Evolutionary conservation across 345 rosid genomes (phyloP).

Genomic region (Camelina hispida): DNA sequence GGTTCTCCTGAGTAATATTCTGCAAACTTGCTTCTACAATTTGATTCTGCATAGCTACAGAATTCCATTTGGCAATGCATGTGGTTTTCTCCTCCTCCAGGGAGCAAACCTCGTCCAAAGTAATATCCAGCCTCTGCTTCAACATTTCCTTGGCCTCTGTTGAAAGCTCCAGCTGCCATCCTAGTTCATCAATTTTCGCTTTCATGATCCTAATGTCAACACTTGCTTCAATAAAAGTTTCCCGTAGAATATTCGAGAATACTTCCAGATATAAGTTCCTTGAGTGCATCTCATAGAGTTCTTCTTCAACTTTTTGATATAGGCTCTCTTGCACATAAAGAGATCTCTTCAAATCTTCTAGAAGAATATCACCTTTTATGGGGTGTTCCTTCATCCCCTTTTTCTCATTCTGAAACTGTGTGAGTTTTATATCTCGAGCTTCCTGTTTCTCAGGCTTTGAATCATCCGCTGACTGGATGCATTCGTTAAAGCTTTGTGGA

Average conservation of each 20-base stretch:
- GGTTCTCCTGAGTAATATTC: slow-evolving; percentile 59
- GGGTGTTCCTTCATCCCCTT: slow-evolving; percentile 56
- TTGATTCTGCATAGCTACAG: slow-evolving; percentile 62
- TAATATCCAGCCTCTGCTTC: slow-evolving; percentile 64
- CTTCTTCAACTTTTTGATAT: slow-evolving; percentile 81
- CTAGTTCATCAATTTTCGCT: slow-evolving; percentile 57
- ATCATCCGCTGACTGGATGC: slow-evolving; percentile 43
- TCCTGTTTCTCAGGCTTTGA: slow-evolving; percentile 48
- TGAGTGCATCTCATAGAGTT: slow-evolving; percentile 70
- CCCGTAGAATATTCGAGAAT: slow-evolving; percentile 69
- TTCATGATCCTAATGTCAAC: slow-evolving; percentile 55
- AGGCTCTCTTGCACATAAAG: slow-evolving; percentile 82
- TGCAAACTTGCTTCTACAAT: slow-evolving; percentile 61
- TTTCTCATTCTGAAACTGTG: slow-evolving; percentile 53
- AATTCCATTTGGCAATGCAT: slow-evolving; percentile 63
- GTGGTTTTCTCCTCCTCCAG: slow-evolving; percentile 63
- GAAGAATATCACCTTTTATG: slow-evolving; percentile 68
- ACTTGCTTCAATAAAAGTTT: slow-evolving; percentile 66
- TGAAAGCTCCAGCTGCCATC: slow-evolving; percentile 67
- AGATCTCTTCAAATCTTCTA: slow-evolving; percentile 77
- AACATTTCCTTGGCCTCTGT: slow-evolving; percentile 64
- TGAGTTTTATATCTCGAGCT: slow-evolving; percentile 44
- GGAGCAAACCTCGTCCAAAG: slow-evolving; percentile 68
- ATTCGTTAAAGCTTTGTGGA: slow-evolving; percentile 50
- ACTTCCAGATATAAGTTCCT: slow-evolving; percentile 75